Base-by-base conservation (phyloP, 140 eudicot genomes). In the Anethum foeniculum region DNA sequence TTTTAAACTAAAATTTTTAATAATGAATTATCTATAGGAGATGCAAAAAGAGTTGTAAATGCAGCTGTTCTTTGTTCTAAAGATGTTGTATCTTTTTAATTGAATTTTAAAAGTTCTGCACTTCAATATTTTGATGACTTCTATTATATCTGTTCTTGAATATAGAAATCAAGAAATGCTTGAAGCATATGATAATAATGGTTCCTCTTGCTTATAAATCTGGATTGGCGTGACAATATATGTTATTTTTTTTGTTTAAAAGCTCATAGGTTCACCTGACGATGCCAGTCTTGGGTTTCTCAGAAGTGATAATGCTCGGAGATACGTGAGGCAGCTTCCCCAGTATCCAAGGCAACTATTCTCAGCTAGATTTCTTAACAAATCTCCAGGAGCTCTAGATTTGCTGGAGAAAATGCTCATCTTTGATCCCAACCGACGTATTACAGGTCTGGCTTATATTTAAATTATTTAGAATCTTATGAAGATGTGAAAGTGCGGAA, bases 261-360 rank as follows among this genome's bases (percentile, higher is more conserved):
- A 93, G 98, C 92, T 93, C 82, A 91, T 93, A 84, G 98, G 98
- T 80, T 91, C 98, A 73, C 98, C 98, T 7, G 98, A 93, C 58
- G 98, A 93, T 51, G 93, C 97, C 52, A 93, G 98, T 80, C 91
- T 93, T 72, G 97, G 97, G 74, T 93, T 93, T 84, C 87, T 93
- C 19, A 87, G 97, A 80, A 91, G 98, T 71, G 93, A 93, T 80
- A 89, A 91, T 80, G 98, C 98, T 14, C 86, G 98, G 34, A 87
- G 96, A 84, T 93, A 93, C 25, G 95, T 93, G 64, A 87, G 91
- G 83, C 95, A 91, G 83, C 97, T 93, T 41, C 98, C 98, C 9
- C 98, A 93, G 79, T 93, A 88, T 64, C 96, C 93, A 48, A 87
- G 83, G 85, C 98, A 91, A 79, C 90, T 86, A 47, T 91, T 93